These are phyloP conservation scores for Crithidia acanthocephali DNA, from an alignment of 208 protist species.

Conservation along the genomic window DNA sequence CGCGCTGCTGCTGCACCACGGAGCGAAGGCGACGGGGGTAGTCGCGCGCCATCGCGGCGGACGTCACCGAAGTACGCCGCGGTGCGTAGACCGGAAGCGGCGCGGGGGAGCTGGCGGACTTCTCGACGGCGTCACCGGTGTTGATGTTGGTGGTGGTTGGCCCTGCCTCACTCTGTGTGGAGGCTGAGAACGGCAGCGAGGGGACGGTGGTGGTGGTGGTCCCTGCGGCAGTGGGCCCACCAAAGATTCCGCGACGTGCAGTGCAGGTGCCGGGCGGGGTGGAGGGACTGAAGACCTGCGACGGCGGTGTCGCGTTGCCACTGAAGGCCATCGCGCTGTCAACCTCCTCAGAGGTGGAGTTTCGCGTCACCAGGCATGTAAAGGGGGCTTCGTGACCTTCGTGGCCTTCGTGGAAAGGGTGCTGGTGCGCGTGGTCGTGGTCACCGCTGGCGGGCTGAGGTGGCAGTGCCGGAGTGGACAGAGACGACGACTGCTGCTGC, in stretches of 20 bases:
- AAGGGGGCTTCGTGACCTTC: neutral
- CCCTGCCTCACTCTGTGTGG: too few relatives aligned
- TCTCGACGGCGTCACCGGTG: too few relatives aligned
- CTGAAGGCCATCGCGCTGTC: too few relatives aligned
- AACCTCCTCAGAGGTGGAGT: neutral
- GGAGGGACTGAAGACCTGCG: neutral
- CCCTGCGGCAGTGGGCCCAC: too few relatives aligned
- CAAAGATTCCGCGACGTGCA: too few relatives aligned
- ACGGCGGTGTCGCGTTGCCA: neutral
- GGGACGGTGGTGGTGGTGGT: too few relatives aligned
- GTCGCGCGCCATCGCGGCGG: neutral
- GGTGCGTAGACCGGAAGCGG: neutral
- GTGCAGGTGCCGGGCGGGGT: neutral
- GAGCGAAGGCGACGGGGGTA: conserved; percentile 1
- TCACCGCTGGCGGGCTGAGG: neutral
- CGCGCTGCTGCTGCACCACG: conserved; percentile 10
- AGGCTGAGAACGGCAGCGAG: too few relatives aligned
- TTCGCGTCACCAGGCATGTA: neutral
- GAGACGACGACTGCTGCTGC: neutral
- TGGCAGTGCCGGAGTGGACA: neutral
- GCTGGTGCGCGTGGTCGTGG: neutral
- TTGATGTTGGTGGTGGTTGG: too few relatives aligned
- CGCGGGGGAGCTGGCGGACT: neutral
- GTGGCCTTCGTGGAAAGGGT: neutral
- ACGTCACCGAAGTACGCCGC: neutral